Evolutionary conservation across 257 asterid species (phyloP), one percentile per base, ranked within the genome.

Genomic region (Ajuga chamaepitys): DNA sequence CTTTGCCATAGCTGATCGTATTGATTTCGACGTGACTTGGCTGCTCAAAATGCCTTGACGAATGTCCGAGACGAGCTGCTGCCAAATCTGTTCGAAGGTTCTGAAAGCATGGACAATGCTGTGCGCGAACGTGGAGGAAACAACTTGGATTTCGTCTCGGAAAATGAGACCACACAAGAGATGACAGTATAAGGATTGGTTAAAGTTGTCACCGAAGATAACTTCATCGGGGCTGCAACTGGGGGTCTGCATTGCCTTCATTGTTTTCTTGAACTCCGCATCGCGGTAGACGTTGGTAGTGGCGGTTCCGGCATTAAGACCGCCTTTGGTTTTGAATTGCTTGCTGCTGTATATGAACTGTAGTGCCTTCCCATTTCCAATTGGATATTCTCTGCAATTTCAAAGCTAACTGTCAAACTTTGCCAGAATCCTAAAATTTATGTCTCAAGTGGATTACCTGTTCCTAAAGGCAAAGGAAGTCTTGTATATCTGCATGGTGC

Each of bases 191-290:
- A 87, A 34, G 0, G 97, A 89, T 52, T 89, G 89, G 72, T 85
- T 82, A 62, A 82, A 89, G 34, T 83, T 85, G 3, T 88, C 86
- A 42, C 97, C 91, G 44, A 89, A 89, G 37, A 89, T 89, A 47
- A 89, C 95, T 63, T 85, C 97, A 10, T 89, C 95, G 0, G 97
- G 97, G 76, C 97, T 82, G 78, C 92, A 83, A 65, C 85, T 79
- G 5, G 95, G 84, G 3, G 87, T 81, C 58, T 83, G 94, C 87
- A 84, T 82, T 4, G 85, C 95, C 55, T 46, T 71, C 91, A 89
- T 83, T 18, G 97, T 85, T 55, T 72, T 78, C 75, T 84, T 87
- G 88, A 85, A 87, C 4, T 74, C 74, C 0, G 80, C 62, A 9
- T 82, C 60, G 8, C 89, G 72, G 70, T 80, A 89, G 18, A 89